Evolutionary conservation across 148 eudicot genomes (phyloP), one percentile per base, ranked within the genome.

Genomic region (Fagopyrum tataricum): DNA sequence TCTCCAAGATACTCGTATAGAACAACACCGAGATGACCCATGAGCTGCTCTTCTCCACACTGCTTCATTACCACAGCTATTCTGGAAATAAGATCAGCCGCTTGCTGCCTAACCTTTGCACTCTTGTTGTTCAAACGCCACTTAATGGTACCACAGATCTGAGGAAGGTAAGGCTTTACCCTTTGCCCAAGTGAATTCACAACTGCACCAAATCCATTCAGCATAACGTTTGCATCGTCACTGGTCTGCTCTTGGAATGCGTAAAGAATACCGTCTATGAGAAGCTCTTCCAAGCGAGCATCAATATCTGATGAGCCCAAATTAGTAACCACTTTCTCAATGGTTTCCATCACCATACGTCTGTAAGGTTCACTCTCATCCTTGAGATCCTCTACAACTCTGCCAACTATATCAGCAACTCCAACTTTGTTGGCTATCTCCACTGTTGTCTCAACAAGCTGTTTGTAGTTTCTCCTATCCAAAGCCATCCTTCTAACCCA

Each of bases 401-500:
- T 86, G 15, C 96, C 97, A 12, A 94, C 97, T 24, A 94, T 94
- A 76, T 94, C 98, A 76, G 97, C 96, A 68, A 94, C 98, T 1
- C 98, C 97, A 15, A 94, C 97, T 72, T 91, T 94, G 78, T 94
- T 91, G 14, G 98, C 97, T 77, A 94, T 91, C 85, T 94, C 96
- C 56, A 91, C 97, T 26, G 98, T 91, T 17, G 98, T 94, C 56
- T 94, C 97, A 55, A 94, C 97, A 61, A 94, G 93, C 74, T 91
- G 97, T 85, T 84, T 82, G 80, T 94, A 91, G 75, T 94, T 94
- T 79, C 97, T 94, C 70, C 96, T 86, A 70, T 94, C 98, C 80
- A 94, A 80, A 31, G 98, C 98, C 98, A 94, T 94, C 81, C 98
- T 91, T 74, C 98, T 81, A 9, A 94, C 98, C 97, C 97, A 94